Base-by-base conservation (phyloP, 371 early-diverging fungal genomes). In the Chytridium lagenaria region DNA sequence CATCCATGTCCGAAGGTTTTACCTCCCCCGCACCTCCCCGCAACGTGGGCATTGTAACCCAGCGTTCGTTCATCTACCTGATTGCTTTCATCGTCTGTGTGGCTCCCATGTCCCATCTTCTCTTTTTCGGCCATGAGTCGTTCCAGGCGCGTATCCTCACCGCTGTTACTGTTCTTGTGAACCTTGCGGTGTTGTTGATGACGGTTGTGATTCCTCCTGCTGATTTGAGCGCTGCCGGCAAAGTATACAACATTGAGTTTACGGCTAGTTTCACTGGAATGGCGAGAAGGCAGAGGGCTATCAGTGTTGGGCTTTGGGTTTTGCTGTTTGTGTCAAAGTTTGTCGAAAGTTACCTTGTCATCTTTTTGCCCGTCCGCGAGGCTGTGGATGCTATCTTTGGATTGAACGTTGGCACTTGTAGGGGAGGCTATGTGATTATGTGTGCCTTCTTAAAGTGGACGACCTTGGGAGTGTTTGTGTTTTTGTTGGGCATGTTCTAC, bases 301-400 rank as follows among this genome's bases (percentile, higher is more conserved):
- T 57, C 23, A 15, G 15, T 26, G 22, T 22, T 22, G 57, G 57
- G 5, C 80, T 95, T 50, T 94, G 95, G 95, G 72, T 83, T 0
- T 84, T 87, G 49, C 89, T 94, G 0, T 92, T 93, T 73, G 68
- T 85, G 0, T 91, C 90, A 86, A 95, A 95, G 78, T 82, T 92
- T 51, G 74, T 93, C 65, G 88, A 0, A 52, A 90, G 93, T 0
- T 85, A 94, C 34, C 77, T 85, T 0, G 84, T 93, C 63, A 92
- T 95, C 92, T 88, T 93, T 77, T 75, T 92, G 93, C 92, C 77
- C 91, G 92, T 94, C 81, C 91, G 90, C 76, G 93, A 93, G 77
- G 90, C 93, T 1, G 84, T 95, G 71, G 28, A 52, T 5, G 31
- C 37, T 26, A 89, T 90, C 77, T 89, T 87, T 5, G 85, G 91